Base-by-base conservation (phyloP, 2,329 filamentous ascomycete genomes). In the Apiospora aurea region DNA sequence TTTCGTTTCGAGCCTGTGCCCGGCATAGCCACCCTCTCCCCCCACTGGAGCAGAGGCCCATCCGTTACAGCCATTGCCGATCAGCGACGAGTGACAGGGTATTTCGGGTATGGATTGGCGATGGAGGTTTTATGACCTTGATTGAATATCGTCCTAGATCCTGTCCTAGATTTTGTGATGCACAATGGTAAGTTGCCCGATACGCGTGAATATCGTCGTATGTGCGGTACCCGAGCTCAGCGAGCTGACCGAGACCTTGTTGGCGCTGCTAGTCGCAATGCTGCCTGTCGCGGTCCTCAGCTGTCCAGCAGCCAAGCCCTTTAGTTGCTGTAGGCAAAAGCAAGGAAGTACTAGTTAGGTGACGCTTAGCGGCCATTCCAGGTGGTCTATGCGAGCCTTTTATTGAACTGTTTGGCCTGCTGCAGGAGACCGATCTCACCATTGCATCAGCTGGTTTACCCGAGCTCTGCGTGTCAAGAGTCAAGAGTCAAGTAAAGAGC, bases 1-100 rank as follows among this genome's bases (percentile, higher is more conserved):
- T 64, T 64, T 64, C 57, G 57, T 64, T 64, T 64, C 57, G 34
- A n/a, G 57, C 41, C 57, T 64, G 57, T 64, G 57, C 57, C 57
- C 57, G 10, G 18, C 57, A 41, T 64, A 64, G 57, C 57, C 57
- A 64, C 57, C 57, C 21, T 18, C 53, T 8, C 29, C 29, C 53
- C 57, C 57, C 57, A 64, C 57, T 38, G 34, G 10, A n/a, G 57
- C 34, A 64, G 21, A 41, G 29, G 57, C 57, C 57, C 57, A 41
- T 41, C 21, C 34, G 57, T 64, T 41, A 64, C 57, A 64, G 57
- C 34, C 34, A 41, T 41, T 38, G 57, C 5, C 29, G 57, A 64
- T 64, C 57, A 64, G 34, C 38, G 29, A 64, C 57, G 7, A 64
- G 34, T 38, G 29, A 64, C 57, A 64, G 18, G 57, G 57, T 38